Conservation (phyloP, 352 stramenopile genomes). For the Phytophthora sp. region DNA sequence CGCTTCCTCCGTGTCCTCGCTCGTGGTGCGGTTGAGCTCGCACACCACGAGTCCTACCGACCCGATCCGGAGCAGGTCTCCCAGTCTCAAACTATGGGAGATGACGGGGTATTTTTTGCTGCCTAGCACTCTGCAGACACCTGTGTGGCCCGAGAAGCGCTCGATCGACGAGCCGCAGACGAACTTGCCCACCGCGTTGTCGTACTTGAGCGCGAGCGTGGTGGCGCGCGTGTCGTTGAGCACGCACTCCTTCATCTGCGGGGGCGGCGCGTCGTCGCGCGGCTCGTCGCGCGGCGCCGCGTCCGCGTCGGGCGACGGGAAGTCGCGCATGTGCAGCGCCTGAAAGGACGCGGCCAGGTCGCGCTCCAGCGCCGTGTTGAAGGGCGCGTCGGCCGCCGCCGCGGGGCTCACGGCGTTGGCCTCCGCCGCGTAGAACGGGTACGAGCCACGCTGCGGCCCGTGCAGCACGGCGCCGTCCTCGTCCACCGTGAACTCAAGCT, state of each 20-base stretch:
- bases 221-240: conserved; percentile 84
- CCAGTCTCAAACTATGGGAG: conserved; percentile 74
- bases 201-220: conserved; percentile 80
- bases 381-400: conserved; percentile 23
- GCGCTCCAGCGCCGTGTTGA: conserved; percentile 36
- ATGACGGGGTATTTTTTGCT: conserved; percentile 88
- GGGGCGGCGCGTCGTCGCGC: neutral
- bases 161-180: conserved; percentile 89
- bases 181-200: conserved; percentile 66
- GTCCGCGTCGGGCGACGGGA: conserved; percentile 20
- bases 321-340: conserved; percentile 61
- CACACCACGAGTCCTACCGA: conserved; percentile 92
- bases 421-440: conserved; percentile 30
- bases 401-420: conserved; percentile 5
- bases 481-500: conserved; percentile 87
- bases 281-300: neutral
- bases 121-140: conserved; percentile 89
- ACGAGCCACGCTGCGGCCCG: conserved; percentile 68
- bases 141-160: conserved; percentile 91
- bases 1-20: conserved; percentile 72
- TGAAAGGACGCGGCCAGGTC: conserved; percentile 63
- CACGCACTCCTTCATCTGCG: conserved; percentile 84
- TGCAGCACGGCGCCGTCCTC: conserved; percentile 83
- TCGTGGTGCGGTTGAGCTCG: conserved; percentile 82
- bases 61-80: conserved; percentile 89